These are phyloP conservation scores for Pseudogymnoascus sp. DNA, from an alignment of 2,329 filamentous ascomycete genomes.

Conservation along the genomic window DNA sequence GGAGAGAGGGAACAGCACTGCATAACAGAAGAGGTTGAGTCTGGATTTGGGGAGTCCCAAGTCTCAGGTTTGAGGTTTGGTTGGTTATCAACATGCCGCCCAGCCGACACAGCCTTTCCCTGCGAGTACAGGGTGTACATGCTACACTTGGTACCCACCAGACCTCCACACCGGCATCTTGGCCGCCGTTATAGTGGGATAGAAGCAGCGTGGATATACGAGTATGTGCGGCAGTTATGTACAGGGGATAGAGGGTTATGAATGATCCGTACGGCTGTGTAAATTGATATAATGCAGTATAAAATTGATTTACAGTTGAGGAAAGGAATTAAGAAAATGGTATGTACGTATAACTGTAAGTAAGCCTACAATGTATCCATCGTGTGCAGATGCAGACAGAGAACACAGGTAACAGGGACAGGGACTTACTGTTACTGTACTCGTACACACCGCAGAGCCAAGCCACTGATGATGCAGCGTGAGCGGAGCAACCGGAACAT, in stretches of 20 bases:
- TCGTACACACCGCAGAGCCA: not conserved
- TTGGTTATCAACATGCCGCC: not conserved
- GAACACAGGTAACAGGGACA: too few relatives aligned
- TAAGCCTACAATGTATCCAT: not conserved
- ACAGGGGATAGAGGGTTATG: not conserved
- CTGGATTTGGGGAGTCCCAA: slow-evolving; percentile 3
- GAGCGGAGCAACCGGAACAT: not conserved
- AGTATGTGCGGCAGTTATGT: not conserved
- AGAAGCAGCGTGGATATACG: not conserved
- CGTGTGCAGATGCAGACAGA: not conserved
- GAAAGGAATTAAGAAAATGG: not conserved
- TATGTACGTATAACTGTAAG: not conserved
- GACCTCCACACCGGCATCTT: not conserved
- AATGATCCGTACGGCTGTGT: not conserved
- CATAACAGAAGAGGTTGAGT: slow-evolving; percentile 3
- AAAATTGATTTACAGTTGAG: not conserved
- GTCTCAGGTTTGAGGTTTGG: slow-evolving; percentile 9
- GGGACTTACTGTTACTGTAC: too few relatives aligned
- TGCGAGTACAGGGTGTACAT: not conserved
- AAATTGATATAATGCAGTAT: not conserved
- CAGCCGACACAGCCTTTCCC: not conserved
- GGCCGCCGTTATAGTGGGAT: not conserved
- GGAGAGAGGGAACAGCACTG: not conserved
- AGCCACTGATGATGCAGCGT: not conserved
- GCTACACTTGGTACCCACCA: not conserved